These are phyloP conservation scores for Agarophyton chilense DNA, from an alignment of 23 red algal species.

Conservation along the genomic window DNA sequence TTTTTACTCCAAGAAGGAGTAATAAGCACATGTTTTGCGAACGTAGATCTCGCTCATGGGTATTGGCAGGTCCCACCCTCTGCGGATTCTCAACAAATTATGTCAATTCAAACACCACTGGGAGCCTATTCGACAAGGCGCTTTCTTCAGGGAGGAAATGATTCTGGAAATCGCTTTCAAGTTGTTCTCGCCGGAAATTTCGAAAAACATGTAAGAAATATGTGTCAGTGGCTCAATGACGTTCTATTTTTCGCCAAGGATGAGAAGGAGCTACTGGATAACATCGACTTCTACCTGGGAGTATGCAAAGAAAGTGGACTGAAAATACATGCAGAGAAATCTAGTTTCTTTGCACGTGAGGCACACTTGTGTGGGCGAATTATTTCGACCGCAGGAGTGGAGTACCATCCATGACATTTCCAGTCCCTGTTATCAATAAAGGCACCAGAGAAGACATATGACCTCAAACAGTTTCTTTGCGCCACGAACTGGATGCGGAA, in stretches of 20 bases:
- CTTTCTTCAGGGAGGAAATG: slow-evolving; percentile 12
- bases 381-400: background rate
- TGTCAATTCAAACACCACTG: slow-evolving; percentile 51
- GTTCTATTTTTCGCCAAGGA: background rate
- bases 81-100: slow-evolving; percentile 7
- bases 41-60: background rate
- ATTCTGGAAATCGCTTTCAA: slow-evolving; percentile 54
- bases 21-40: background rate
- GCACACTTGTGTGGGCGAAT: background rate
- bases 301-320: slow-evolving; percentile 9
- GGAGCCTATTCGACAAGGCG: slow-evolving; percentile 5
- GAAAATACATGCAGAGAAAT: slow-evolving; percentile 38
- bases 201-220: background rate
- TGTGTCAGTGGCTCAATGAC: slow-evolving; percentile 38
- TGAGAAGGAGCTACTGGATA: slow-evolving; percentile 25
- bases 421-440: background rate
- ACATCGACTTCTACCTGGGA: background rate
- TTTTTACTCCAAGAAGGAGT: background rate
- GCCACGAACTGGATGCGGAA: slow-evolving; percentile 29
- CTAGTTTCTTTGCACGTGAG: background rate
- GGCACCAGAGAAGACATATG: background rate
- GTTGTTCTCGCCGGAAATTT: background rate
- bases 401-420: background rate
- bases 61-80: slow-evolving; percentile 24
- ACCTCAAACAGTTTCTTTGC: slow-evolving; percentile 32